Percentiles rank a stretch among this genome's conserved stretches.
phyloP scores from a whole-genome alignment of 768 basidiomycete species.

The Boletus tylopilopsis region DNA sequence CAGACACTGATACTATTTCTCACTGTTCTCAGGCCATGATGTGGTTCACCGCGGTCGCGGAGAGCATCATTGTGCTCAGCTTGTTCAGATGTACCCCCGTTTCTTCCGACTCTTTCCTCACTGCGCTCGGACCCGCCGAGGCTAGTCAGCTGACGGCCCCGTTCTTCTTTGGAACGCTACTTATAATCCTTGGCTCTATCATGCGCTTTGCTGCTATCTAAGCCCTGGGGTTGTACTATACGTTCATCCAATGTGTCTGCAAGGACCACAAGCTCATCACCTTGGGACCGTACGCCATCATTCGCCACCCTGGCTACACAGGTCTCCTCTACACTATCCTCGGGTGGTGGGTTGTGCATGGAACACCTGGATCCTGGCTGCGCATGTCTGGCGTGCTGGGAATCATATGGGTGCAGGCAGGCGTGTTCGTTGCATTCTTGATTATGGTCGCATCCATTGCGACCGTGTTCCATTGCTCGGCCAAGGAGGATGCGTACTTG shows the following conservation, averaged over 20 bases:
- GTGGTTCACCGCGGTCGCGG: background rate
- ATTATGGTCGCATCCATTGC: background rate
- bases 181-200: constrained; percentile 2
- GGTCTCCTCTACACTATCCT: background rate
- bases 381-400: constrained; percentile 1
- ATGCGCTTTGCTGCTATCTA: constrained; percentile 7
- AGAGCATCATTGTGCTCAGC: constrained; percentile 1
- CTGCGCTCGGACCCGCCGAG: constrained; percentile 7
- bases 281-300: constrained; percentile 23
- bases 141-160: constrained; percentile 1
- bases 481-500: constrained; percentile 20
- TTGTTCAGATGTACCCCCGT: background rate
- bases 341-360: background rate
- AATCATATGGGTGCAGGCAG: background rate
- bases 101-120: background rate
- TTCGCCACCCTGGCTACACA: constrained; percentile 30
- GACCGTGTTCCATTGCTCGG: constrained; percentile 13
- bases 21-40: background rate
- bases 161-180: constrained; percentile 4
- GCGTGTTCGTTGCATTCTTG: background rate
- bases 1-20: too few relatives aligned
- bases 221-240: constrained; percentile 21
- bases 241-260: constrained; percentile 16
- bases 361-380: constrained; percentile 1
- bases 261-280: constrained; percentile 24